These are phyloP conservation scores for Pseudotsuga menziesii DNA, from an alignment of 75 land plant genomes.

Conservation along the genomic window DNA sequence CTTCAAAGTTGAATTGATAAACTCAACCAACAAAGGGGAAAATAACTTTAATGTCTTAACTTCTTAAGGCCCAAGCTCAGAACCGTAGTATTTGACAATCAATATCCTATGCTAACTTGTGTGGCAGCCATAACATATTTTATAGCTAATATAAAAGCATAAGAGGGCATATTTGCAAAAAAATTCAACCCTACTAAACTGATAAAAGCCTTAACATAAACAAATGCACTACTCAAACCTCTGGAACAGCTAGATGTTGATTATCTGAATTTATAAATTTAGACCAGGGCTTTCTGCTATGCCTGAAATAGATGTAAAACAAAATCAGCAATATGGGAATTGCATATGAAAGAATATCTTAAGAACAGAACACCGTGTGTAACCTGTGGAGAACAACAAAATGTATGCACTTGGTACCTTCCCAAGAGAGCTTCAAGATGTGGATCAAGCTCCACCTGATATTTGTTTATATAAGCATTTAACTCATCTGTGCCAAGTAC, in stretches of 20 bases:
- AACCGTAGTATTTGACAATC: too few relatives aligned
- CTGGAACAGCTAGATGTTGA: conserved; percentile 78
- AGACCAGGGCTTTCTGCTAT: conserved; percentile 85
- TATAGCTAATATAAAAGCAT: not conserved
- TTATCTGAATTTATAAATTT: conserved; percentile 81
- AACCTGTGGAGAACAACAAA: not conserved
- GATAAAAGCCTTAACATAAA: not conserved
- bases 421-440: conserved; percentile 85
- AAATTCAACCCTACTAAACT: not conserved
- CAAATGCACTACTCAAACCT: conserved; percentile 35
- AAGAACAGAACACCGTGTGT: not conserved
- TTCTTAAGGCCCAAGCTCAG: too few relatives aligned
- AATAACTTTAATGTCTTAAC: too few relatives aligned
- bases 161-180: not conserved
- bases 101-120: too few relatives aligned
- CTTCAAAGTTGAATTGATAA: too few relatives aligned
- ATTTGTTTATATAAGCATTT: conserved; percentile 78
- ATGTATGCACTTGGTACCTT: conserved; percentile 38
- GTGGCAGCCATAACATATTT: too few relatives aligned
- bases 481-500: conserved; percentile 89
- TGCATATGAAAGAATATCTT: conserved; percentile 11
- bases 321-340: not conserved
- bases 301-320: conserved; percentile 29
- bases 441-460: conserved; percentile 78
- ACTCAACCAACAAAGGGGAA: too few relatives aligned